A percentile compares a stretch with the other conserved stretches of the same genome.
Evolutionary conservation across 768 basidiomycete species (phyloP).

Genomic region (Boletellus sp.): DNA sequence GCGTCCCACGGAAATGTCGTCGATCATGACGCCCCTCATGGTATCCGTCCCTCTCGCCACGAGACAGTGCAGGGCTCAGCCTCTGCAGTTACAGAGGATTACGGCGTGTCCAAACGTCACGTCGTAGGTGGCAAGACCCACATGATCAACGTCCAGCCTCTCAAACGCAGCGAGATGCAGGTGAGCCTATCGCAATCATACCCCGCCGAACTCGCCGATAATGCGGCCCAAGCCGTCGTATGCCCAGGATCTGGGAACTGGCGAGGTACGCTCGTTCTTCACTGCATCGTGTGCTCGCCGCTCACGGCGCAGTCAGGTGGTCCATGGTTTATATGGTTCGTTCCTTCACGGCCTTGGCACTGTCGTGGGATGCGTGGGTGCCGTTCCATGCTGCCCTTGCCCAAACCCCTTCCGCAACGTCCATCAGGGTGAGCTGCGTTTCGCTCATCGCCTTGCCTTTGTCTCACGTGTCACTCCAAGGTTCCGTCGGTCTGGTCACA

Average conservation of each 20-base stretch:
- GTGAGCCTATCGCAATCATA: slow-evolving; percentile 33
- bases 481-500: slow-evolving; percentile 85
- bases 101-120: slow-evolving; percentile 33
- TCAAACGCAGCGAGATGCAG: slow-evolving; percentile 87
- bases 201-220: slow-evolving; percentile 3
- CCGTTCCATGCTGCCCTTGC: slow-evolving; percentile 78
- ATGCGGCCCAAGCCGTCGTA: slow-evolving; percentile 69
- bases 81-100: slow-evolving; percentile 62
- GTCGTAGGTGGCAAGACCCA: slow-evolving; percentile 30
- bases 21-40: slow-evolving; percentile 65
- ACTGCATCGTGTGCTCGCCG: neutral
- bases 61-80: slow-evolving; percentile 8
- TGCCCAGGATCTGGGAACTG: slow-evolving; percentile 80
- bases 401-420: slow-evolving; percentile 87
- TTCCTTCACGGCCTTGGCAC: slow-evolving; percentile 68
- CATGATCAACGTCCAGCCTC: slow-evolving; percentile 78
- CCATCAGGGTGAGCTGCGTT: slow-evolving; percentile 57
- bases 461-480: slow-evolving; percentile 37
- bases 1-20: slow-evolving; percentile 62
- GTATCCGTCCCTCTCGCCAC: slow-evolving; percentile 36
- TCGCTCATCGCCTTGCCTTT: slow-evolving; percentile 1
- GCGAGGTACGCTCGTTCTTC: slow-evolving; percentile 39
- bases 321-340: slow-evolving; percentile 84
- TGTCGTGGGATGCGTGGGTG: slow-evolving; percentile 64
- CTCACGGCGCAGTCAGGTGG: slow-evolving; percentile 42